Conservation (phyloP, 495 filamentous ascomycete species). For the Margaritispora aquatica region DNA sequence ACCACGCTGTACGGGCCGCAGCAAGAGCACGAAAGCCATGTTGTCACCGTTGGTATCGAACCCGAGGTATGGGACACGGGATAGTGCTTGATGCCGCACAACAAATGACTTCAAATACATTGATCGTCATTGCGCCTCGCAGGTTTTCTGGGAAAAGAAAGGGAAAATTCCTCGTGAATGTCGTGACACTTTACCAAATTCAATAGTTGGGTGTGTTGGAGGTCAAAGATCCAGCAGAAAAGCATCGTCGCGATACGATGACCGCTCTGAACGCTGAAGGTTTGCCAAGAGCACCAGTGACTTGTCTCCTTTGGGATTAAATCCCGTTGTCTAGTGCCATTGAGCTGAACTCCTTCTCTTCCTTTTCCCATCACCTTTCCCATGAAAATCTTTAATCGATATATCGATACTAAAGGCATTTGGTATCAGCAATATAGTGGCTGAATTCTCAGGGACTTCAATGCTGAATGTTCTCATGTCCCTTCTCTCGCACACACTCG, state of each 20-base stretch:
- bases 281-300: not conserved
- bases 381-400: too few relatives aligned
- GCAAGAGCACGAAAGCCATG: not conserved
- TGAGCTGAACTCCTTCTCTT: not conserved
- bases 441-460: too few relatives aligned
- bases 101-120: not conserved
- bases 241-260: too few relatives aligned
- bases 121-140: not conserved
- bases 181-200: too few relatives aligned
- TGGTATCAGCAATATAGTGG: too few relatives aligned
- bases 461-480: too few relatives aligned
- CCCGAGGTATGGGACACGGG: conserved; percentile 16
- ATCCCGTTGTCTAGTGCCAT: not conserved
- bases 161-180: too few relatives aligned
- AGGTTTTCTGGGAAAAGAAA: not conserved
- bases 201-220: too few relatives aligned
- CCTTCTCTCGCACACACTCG: not conserved
- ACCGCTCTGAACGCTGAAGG: not conserved
- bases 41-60: conserved; percentile 17
- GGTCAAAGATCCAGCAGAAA: too few relatives aligned
- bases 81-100: not conserved
- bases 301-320: not conserved
- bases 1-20: conserved; percentile 18
- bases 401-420: too few relatives aligned
- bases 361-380: too few relatives aligned